These are phyloP conservation scores for Apiospora phragmitis DNA, from an alignment of 2,329 filamentous ascomycete genomes.

Conservation along the genomic window DNA sequence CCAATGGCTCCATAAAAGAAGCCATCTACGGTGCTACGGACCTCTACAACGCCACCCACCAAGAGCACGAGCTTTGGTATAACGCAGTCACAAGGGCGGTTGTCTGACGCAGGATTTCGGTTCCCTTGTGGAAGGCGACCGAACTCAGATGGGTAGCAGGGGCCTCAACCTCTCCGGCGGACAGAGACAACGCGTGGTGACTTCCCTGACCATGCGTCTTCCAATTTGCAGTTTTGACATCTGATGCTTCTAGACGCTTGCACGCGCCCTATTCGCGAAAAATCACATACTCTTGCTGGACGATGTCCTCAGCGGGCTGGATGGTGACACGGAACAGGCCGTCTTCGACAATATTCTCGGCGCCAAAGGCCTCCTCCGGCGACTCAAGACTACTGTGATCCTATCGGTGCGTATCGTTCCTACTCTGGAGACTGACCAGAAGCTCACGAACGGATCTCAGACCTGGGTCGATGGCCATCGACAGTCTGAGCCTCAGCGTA, in stretches of 20 bases:
- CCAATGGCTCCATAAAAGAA: conserved; percentile 33
- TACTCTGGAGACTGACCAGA: too few species aligned
- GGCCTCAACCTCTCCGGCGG: conserved; percentile 31
- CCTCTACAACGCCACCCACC: too few species aligned
- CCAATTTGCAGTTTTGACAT: not conserved
- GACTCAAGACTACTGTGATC: conserved; percentile 31
- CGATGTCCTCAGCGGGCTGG: conserved; percentile 38
- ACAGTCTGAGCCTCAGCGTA: conserved; percentile 28
- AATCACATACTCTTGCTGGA: conserved; percentile 34
- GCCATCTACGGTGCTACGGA: conserved; percentile 23
- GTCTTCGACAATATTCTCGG: conserved; percentile 34
- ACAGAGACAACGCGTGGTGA: conserved; percentile 30
- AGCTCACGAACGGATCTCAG: conserved; percentile 1
- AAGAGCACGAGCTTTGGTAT: conserved; percentile 30
- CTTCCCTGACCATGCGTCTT: conserved; percentile 11
- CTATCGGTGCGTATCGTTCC: not conserved
- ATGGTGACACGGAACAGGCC: conserved; percentile 32
- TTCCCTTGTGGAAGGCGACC: conserved; percentile 21
- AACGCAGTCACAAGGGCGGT: conserved; percentile 24
- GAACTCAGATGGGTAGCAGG: conserved; percentile 21
- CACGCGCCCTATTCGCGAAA: conserved; percentile 34
- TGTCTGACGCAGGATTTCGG: conserved; percentile 26
- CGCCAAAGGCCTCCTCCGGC: conserved; percentile 29
- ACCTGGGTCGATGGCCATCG: conserved; percentile 23
- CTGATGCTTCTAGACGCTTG: conserved; percentile 33